Conservation (phyloP, 2,329 filamentous ascomycete genomes). For the Ceratocystis harringtonii region DNA sequence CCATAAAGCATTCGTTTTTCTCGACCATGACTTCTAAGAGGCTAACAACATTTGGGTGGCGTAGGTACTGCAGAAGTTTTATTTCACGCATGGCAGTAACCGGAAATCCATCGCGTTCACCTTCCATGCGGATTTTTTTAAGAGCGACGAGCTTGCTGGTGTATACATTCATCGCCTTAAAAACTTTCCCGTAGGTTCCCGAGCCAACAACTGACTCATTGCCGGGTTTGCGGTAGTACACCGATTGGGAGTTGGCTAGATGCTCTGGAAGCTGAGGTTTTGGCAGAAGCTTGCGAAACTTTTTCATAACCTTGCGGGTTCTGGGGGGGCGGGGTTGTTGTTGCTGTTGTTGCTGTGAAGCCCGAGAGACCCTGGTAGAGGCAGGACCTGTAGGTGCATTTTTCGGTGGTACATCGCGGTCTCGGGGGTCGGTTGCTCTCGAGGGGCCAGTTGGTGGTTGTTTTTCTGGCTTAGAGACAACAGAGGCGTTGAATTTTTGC, state of each 20-base stretch:
- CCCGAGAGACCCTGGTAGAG: constrained; percentile 28
- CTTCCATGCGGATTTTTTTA: constrained; percentile 88
- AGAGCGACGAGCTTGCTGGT: constrained; percentile 70
- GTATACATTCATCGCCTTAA: constrained; percentile 88
- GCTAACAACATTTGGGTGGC: constrained; percentile 68
- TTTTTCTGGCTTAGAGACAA: constrained; percentile 28
- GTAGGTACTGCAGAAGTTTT: constrained; percentile 75
- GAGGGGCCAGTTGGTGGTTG: constrained; percentile 22
- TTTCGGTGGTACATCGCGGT: constrained; percentile 29
- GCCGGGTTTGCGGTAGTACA: constrained; percentile 90
- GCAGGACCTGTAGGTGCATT: constrained; percentile 40
- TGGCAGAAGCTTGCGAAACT: constrained; percentile 54
- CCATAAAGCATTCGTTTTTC: constrained; percentile 98
- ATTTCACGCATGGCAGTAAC: constrained; percentile 85
- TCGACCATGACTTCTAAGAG: constrained; percentile 94
- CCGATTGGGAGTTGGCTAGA: constrained; percentile 64
- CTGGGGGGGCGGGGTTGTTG: constrained; percentile 30
- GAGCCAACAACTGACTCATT: constrained; percentile 94
- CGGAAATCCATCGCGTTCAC: constrained; percentile 78
- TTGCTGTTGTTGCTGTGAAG: constrained; percentile 1
- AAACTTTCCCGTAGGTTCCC: constrained; percentile 90
- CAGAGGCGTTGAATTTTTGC: constrained; percentile 47
- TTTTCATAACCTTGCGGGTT: constrained; percentile 50
- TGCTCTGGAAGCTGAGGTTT: constrained; percentile 58
- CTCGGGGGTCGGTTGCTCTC: constrained; percentile 24